A percentile compares a stretch with the other conserved stretches of the same genome.
Conservation (phyloP, 768 basidiomycete species). For the Lactarius vividus region DNA sequence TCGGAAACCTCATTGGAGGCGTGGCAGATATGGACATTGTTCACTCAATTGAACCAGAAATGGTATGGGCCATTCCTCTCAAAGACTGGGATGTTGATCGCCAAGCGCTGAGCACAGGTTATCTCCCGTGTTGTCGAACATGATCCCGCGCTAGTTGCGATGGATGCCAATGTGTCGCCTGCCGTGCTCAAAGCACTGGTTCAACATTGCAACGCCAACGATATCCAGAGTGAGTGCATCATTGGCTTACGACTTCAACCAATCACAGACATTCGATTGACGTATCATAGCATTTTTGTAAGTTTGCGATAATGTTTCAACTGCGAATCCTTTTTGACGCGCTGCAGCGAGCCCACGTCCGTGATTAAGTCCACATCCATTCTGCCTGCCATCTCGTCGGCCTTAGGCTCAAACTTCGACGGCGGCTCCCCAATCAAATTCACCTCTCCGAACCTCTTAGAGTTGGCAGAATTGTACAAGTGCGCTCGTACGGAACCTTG, state of each 20-base stretch:
- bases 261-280: constrained; percentile 7
- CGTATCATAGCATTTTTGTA: constrained; percentile 68
- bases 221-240: constrained; percentile 51
- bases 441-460: constrained; percentile 82
- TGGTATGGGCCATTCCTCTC: constrained; percentile 36
- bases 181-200: constrained; percentile 52
- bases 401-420: constrained; percentile 31
- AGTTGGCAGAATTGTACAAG: constrained; percentile 62
- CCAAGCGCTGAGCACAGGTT: constrained; percentile 42
- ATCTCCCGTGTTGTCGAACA: constrained; percentile 46
- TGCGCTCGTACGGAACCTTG: constrained; percentile 44
- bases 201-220: constrained; percentile 44
- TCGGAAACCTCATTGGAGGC: constrained; percentile 75
- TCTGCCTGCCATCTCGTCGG: constrained; percentile 55
- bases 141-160: constrained; percentile 56
- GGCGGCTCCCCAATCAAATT: constrained; percentile 56
- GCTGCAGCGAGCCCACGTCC: constrained; percentile 87
- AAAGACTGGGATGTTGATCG: neutral
- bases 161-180: constrained; percentile 75
- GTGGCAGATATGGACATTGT: constrained; percentile 89
- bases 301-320: constrained; percentile 30
- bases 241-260: neutral
- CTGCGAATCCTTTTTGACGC: neutral
- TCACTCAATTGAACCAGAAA: constrained; percentile 44
- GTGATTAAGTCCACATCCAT: constrained; percentile 74